A percentile compares a stretch with the other conserved stretches of the same genome.
Conservation (phyloP, 2,329 filamentous ascomycete species). For the Cadophora gregata region DNA sequence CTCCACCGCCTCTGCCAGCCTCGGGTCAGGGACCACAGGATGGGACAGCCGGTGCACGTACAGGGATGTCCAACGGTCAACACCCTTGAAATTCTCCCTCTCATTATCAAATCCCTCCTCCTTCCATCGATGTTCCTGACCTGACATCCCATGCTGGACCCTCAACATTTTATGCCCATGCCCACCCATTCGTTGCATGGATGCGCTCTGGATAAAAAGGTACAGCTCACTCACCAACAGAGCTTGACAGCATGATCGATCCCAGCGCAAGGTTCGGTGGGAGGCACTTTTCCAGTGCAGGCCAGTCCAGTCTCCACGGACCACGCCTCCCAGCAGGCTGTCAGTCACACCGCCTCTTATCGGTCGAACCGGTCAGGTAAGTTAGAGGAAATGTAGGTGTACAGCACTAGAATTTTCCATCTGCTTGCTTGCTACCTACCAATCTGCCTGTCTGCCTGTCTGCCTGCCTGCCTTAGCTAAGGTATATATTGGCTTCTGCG, state of each 20-base stretch:
- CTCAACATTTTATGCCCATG: neutral
- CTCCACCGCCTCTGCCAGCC: constrained; percentile 16
- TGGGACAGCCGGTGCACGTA: neutral
- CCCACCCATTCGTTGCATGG: neutral
- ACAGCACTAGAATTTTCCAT: constrained; percentile 11
- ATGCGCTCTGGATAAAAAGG: constrained; percentile 9
- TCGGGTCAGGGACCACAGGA: neutral
- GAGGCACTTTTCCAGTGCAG: constrained; percentile 1
- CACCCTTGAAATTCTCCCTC: neutral
- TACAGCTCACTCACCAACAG: neutral
- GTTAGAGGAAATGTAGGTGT: constrained; percentile 18
- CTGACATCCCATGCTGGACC: neutral
- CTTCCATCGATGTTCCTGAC: constrained; percentile 12
- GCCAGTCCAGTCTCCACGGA: constrained; percentile 19
- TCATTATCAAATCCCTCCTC: neutral
- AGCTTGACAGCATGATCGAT: constrained; percentile 5
- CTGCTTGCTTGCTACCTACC: too few relatives aligned
- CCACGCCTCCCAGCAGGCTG: constrained; percentile 2
- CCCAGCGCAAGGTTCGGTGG: constrained; percentile 12
- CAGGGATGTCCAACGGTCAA: neutral
- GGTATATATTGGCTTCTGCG: constrained; percentile 12
- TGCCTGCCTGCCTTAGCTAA: neutral
- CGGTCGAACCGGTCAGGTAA: constrained; percentile 8
- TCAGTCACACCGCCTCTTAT: constrained; percentile 27
- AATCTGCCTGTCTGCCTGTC: too few relatives aligned